Evolutionary conservation across 805 yeast species (phyloP).

Genomic region (Kluyveromyces lactis): DNA sequence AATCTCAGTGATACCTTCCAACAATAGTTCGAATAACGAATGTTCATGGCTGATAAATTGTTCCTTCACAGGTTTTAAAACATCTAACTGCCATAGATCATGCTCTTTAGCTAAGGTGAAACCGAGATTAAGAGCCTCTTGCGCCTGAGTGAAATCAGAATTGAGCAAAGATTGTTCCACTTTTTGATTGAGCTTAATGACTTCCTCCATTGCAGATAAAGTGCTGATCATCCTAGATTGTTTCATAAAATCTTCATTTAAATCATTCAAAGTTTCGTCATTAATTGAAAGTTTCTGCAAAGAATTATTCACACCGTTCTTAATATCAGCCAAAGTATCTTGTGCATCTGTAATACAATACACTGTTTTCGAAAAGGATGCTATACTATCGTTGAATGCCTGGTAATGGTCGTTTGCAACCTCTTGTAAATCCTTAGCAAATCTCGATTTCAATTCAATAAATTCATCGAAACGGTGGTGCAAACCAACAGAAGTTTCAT

Average conservation of each 20-base stretch:
- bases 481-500: constrained; percentile 84
- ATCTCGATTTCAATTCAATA: constrained; percentile 44
- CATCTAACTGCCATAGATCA: constrained; percentile 50
- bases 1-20: constrained; percentile 70
- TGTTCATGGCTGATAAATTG: constrained; percentile 50
- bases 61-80: constrained; percentile 41
- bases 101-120: constrained; percentile 40
- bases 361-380: constrained; percentile 70
- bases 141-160: constrained; percentile 61
- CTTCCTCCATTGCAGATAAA: constrained; percentile 54
- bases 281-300: constrained; percentile 44
- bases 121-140: constrained; percentile 41
- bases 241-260: constrained; percentile 53
- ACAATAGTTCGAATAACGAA: constrained; percentile 55
- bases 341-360: constrained; percentile 60
- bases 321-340: constrained; percentile 40
- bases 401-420: constrained; percentile 80
- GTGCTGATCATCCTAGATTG: constrained; percentile 65
- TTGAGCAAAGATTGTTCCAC: constrained; percentile 64
- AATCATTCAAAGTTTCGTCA: constrained; percentile 50
- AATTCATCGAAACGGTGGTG: constrained; percentile 70
- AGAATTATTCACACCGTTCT: constrained; percentile 40
- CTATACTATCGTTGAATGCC: constrained; percentile 77
- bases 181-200: constrained; percentile 50
- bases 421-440: constrained; percentile 48